These are phyloP conservation scores for Nicotiana sylvestris DNA, from an alignment of 257 asterid genomes.

Conservation along the genomic window DNA sequence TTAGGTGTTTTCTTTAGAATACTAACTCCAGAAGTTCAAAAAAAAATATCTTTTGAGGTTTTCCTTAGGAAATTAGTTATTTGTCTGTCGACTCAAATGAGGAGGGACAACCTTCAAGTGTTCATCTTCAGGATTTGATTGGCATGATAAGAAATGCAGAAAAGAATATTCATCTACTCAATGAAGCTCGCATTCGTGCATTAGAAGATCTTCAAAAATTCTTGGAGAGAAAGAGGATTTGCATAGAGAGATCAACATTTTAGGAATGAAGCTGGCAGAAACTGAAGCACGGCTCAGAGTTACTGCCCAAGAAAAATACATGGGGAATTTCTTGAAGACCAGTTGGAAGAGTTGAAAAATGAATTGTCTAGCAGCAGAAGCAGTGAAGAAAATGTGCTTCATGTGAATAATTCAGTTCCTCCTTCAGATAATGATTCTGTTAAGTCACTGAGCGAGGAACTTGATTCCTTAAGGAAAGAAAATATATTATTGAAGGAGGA, in stretches of 20 bases:
- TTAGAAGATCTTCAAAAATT: slow-evolving; percentile 68
- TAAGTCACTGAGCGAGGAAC: slow-evolving; percentile 48
- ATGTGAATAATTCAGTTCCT: slow-evolving; percentile 30
- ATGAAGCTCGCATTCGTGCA: slow-evolving; percentile 76
- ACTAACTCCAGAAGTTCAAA: too few species aligned
- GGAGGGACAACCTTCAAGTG: slow-evolving; percentile 42
- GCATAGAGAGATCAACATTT: slow-evolving; percentile 66
- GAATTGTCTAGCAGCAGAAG: slow-evolving; percentile 51
- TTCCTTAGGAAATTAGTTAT: too few species aligned
- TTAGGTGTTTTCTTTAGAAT: too few species aligned
- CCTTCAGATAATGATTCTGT: slow-evolving; percentile 27
- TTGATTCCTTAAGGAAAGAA: slow-evolving; percentile 57
- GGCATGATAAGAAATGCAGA: slow-evolving; percentile 89
- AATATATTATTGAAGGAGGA: slow-evolving; percentile 66
- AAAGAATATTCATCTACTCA: slow-evolving; percentile 75
- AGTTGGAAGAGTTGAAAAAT: slow-evolving; percentile 55
- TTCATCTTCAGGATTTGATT: slow-evolving; percentile 59
- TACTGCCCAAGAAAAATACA: slow-evolving; percentile 76
- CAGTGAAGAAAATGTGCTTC: slow-evolving; percentile 26
- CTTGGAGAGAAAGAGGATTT: slow-evolving; percentile 68
- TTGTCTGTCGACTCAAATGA: slow-evolving; percentile 46
- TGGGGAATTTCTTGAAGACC: slow-evolving; percentile 64
- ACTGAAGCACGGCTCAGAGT: slow-evolving; percentile 78
- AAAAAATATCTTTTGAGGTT: too few species aligned
- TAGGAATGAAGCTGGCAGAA: slow-evolving; percentile 83